Evolutionary conservation across 257 asterid species (phyloP), one percentile per base, ranked within the genome.

Genomic region (Gardenia jasminoides): DNA sequence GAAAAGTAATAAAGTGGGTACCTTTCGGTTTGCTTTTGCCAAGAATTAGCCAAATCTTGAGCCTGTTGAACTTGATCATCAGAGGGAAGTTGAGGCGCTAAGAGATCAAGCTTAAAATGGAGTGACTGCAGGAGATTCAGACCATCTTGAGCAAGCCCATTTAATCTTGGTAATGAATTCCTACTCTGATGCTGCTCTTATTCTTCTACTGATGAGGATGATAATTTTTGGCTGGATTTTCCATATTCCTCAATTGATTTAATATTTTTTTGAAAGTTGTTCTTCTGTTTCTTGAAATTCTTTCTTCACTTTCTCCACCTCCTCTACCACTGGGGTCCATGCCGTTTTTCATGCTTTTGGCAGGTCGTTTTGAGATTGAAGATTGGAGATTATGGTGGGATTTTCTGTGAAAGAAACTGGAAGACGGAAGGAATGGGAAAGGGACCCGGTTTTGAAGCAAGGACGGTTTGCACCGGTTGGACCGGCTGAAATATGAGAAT

Each of bases 61-160:
- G 94, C 90, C 76, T 88, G 86, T 74, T 90, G 90, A 73, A 85
- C 89, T 79, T 93, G 92, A 61, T 95, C 97, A 44, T 81, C 85
- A 19, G 84, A 78, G 50, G 92, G 90, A 54, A 93, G 90, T 70
- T 95, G 97, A 7, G 97, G 98, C 65, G 97, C 97, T 76, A 95
- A 91, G 61, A 93, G 96, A 87, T 95, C 99, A 52, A 95, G 96
- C 83, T 91, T 83, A 86, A 92, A 93, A 28, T 93, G 97, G 72
- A 89, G 93, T 0, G 97, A 89, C 74, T 91, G 92, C 73, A 95
- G 91, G 76, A 76, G 46, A 81, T 80, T 88, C 68, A 93, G 66
- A 76, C 94, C 93, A 89, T 95, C 98, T 81, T 95, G 99, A 73
- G 96, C 97, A 41, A 92, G 80, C 65, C 99, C 97, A 75, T 95